A percentile compares a stretch with the other conserved stretches of the same genome.
phyloP scores from a whole-genome alignment of 192 early-diverging fungal species.

The Rhizoclosmatium globosum region DNA sequence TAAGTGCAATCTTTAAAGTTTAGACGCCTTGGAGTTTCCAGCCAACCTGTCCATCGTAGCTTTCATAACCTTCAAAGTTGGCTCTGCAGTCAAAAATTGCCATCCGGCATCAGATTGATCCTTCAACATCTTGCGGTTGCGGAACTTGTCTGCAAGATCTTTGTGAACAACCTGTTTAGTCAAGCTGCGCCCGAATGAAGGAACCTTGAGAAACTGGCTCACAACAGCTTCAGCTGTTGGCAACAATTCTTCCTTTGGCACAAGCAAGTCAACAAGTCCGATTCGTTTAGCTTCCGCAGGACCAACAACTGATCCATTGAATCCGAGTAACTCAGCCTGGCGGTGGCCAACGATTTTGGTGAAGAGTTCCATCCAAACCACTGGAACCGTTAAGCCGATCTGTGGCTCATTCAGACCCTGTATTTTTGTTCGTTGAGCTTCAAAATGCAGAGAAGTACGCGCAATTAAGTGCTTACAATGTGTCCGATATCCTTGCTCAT shows the following conservation, averaged over 20 bases:
- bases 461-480: slow-evolving; percentile 46
- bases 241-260: slow-evolving; percentile 42
- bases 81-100: slow-evolving; percentile 39
- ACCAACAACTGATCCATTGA: slow-evolving; percentile 42
- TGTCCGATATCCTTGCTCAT: slow-evolving; percentile 37
- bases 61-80: slow-evolving; percentile 46
- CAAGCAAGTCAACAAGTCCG: slow-evolving; percentile 55
- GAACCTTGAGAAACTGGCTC: slow-evolving; percentile 42
- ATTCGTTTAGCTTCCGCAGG: slow-evolving; percentile 47
- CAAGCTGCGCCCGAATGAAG: slow-evolving; percentile 48
- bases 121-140: slow-evolving; percentile 37
- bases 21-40: background rate
- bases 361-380: slow-evolving; percentile 51
- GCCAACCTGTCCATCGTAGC: slow-evolving; percentile 41
- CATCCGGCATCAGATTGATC: slow-evolving; percentile 45
- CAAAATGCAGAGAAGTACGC: background rate
- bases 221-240: slow-evolving; percentile 39
- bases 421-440: background rate
- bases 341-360: slow-evolving; percentile 46
- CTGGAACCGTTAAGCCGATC: slow-evolving; percentile 55
- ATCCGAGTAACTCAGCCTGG: slow-evolving; percentile 43
- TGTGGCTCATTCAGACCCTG: slow-evolving; percentile 36
- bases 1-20: background rate
- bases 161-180: slow-evolving; percentile 44
- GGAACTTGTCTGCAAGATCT: slow-evolving; percentile 40